Evolutionary conservation across 2,329 filamentous ascomycete species (phyloP), one percentile per base, ranked within the genome.

Genomic region (Fonsecaea erecta): DNA sequence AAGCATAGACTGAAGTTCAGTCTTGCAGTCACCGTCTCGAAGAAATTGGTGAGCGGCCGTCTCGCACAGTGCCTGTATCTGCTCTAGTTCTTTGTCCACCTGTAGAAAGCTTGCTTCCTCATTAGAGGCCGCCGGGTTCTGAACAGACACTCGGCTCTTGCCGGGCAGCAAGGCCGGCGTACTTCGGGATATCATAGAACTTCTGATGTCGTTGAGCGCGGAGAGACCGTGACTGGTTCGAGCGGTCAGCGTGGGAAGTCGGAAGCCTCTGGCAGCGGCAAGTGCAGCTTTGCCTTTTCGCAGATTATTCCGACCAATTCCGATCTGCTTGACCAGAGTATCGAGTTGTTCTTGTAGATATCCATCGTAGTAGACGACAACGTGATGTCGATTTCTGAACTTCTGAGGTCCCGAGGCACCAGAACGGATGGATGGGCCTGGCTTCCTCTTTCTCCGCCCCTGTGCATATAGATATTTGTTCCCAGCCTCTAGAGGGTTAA

Each of bases 281-380:
- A 88, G 89, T 62, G 88, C 88, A 60, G 91, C 90, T 78, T 92
- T 95, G 59, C 90, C 92, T 77, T 94, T 96, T 55, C 93, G 88
- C 76, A 97, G 88, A 70, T 91, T 83, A 77, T 96, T 96, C 63
- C 93, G 84, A 56, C 90, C 91, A 1, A 87, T 86, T 4, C 91
- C 92, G 37, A 97, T 88, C 62, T 90, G 90, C 67, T 92, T 89
- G 63, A 97, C 93, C 56, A 97, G 80, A 62, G 89, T 84, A 72
- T 96, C 93, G 70, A 97, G 92, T 43, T 89, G 87, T 57, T 87
- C 87, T 75, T 97, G 93, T 2, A 96, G 89, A 67, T 92, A 89
- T 71, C 90, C 91, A 75, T 97, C 93, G 75, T 97, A 97, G 77
- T 92, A 93, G n/a, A 97, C 90, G 46, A 95, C 88, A 53, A 94